phyloP scores from a whole-genome alignment of 2,329 filamentous ascomycete genomes.

The Grosmannia penicillata region DNA sequence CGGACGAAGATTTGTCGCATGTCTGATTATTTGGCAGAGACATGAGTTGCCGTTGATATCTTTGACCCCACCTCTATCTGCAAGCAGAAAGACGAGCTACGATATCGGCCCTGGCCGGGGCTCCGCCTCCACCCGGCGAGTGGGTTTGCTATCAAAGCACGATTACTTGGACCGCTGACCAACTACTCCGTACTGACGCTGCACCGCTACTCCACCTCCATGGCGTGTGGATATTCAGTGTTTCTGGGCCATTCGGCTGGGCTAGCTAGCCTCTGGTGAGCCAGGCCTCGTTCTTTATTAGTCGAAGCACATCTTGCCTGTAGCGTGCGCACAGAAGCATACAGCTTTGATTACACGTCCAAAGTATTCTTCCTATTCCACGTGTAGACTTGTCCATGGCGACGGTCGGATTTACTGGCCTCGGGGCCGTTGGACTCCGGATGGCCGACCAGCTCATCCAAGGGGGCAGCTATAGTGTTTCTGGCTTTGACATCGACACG shows the following conservation, averaged over 20 bases:
- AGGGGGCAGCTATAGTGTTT: slow-evolving; percentile 45
- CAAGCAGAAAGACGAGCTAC: neutral
- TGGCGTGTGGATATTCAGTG: too few species aligned
- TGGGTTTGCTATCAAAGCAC: neutral
- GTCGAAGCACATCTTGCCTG: neutral
- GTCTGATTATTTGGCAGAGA: too few species aligned
- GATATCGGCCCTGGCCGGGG: neutral
- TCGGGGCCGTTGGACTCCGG: slow-evolving; percentile 67
- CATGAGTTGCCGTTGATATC: too few species aligned
- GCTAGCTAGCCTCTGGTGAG: too few species aligned
- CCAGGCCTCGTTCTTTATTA: neutral
- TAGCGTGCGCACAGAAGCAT: neutral
- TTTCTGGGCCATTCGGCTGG: too few species aligned
- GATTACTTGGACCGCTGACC: neutral
- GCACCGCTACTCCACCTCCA: neutral
- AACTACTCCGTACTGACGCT: neutral
- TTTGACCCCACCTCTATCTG: neutral
- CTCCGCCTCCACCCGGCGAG: neutral
- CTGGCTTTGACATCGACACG: slow-evolving; percentile 54
- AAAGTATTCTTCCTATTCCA: neutral
- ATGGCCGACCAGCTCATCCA: slow-evolving; percentile 62
- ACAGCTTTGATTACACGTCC: too few species aligned
- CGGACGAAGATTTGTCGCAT: neutral
- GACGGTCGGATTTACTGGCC: slow-evolving; percentile 46
- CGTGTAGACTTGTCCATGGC: neutral